Conservation (phyloP, 352 stramenopile species). For the Phytophthora chlamydospora region DNA sequence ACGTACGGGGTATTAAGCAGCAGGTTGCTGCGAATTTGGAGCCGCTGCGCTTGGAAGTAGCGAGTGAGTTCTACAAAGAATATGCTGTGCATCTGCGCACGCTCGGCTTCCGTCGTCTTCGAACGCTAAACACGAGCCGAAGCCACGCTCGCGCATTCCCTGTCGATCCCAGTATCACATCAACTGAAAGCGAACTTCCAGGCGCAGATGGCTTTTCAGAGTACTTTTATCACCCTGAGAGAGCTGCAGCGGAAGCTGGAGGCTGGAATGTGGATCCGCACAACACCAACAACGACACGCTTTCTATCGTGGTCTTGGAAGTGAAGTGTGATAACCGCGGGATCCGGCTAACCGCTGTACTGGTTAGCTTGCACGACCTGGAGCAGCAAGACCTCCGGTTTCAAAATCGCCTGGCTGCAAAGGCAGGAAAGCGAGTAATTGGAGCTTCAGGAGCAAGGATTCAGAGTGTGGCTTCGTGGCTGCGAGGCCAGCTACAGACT, state of each 20-base stretch:
- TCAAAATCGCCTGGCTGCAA: slow-evolving; percentile 44
- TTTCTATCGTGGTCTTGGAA: slow-evolving; percentile 63
- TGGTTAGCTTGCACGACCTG: slow-evolving; percentile 70
- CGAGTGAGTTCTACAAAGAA: slow-evolving; percentile 73
- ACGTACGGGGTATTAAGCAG: slow-evolving; percentile 69
- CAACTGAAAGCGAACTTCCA: slow-evolving; percentile 37
- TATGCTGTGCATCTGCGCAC: slow-evolving; percentile 65
- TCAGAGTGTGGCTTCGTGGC: slow-evolving; percentile 51
- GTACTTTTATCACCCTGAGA: slow-evolving; percentile 70
- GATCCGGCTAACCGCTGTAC: slow-evolving; percentile 60
- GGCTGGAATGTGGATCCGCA: slow-evolving; percentile 19
- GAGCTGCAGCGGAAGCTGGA: slow-evolving; percentile 35
- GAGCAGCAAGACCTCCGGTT: slow-evolving; percentile 67
- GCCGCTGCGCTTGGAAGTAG: slow-evolving; percentile 69
- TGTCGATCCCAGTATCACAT: slow-evolving; percentile 12
- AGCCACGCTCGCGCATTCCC: slow-evolving; percentile 33
- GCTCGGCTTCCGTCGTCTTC: slow-evolving; percentile 70
- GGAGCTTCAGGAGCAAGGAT: slow-evolving; percentile 46
- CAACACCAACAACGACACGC: slow-evolving; percentile 11
- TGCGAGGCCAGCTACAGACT: slow-evolving; percentile 61
- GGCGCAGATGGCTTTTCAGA: slow-evolving; percentile 63
- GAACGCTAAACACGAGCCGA: slow-evolving; percentile 36
- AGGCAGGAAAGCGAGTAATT: slow-evolving; percentile 7
- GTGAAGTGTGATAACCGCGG: slow-evolving; percentile 80
- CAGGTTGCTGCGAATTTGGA: slow-evolving; percentile 79